phyloP scores from a whole-genome alignment of 768 basidiomycete species.

The Boletus rufocinnamomeus region DNA sequence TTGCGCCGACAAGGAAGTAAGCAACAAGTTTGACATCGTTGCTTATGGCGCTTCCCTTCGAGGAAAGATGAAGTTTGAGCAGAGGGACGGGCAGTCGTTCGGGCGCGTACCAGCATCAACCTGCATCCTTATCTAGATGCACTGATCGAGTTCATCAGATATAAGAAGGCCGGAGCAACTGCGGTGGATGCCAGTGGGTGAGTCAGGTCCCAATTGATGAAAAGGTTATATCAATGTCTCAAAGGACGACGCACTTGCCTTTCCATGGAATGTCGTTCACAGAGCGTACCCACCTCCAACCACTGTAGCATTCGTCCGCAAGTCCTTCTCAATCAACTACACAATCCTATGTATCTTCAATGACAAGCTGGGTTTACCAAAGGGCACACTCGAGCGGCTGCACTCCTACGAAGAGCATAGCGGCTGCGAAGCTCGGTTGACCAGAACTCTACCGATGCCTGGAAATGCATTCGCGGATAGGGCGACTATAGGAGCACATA shows the following conservation, averaged over 20 bases:
- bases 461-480: slow-evolving; percentile 31
- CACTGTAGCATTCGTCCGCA: slow-evolving; percentile 52
- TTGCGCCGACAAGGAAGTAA: slow-evolving; percentile 37
- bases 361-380: slow-evolving; percentile 52
- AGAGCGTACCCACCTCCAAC: slow-evolving; percentile 60
- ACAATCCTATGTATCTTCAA: slow-evolving; percentile 58
- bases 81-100: slow-evolving; percentile 44
- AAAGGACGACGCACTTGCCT: slow-evolving; percentile 68
- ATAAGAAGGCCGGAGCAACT: slow-evolving; percentile 64
- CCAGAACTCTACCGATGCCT: slow-evolving; percentile 47
- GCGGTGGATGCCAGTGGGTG: slow-evolving; percentile 60
- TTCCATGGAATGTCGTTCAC: slow-evolving; percentile 51
- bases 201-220: slow-evolving; percentile 3
- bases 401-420: slow-evolving; percentile 51
- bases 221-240: slow-evolving; percentile 50
- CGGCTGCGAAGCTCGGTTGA: slow-evolving; percentile 58
- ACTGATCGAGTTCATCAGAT: slow-evolving; percentile 32
- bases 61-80: slow-evolving; percentile 47
- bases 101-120: slow-evolving; percentile 26
- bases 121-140: neutral
- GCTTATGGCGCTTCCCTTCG: slow-evolving; percentile 41
- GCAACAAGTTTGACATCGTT: slow-evolving; percentile 46
- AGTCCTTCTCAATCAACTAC: slow-evolving; percentile 57
- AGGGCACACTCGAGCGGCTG: slow-evolving; percentile 44
- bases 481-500: slow-evolving; percentile 63